Evolutionary conservation across 2,329 filamentous ascomycete genomes (phyloP).

Genomic region (Magnaporthiopsis rhizophila): DNA sequence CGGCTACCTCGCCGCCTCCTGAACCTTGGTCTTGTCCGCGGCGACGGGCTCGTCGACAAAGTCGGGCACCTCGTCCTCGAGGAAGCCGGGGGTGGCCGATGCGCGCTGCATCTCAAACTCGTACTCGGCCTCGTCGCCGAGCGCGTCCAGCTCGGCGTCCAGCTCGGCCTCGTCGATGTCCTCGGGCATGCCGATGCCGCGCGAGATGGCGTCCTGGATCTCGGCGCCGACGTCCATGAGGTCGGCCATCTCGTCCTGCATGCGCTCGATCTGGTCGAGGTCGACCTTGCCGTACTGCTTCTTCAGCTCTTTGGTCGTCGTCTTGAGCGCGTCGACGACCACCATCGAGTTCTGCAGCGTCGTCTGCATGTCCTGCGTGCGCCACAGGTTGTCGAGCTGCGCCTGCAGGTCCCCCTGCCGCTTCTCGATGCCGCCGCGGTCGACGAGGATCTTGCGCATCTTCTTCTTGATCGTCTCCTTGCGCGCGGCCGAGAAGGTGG

Average conservation of each 20-base stretch:
- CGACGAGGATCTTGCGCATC: constrained; percentile 86
- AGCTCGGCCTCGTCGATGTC: constrained; percentile 95
- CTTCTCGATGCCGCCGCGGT: constrained; percentile 86
- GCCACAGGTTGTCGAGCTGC: constrained; percentile 99
- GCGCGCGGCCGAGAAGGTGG: constrained; percentile 24
- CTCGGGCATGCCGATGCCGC: constrained; percentile 91
- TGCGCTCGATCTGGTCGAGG: constrained; percentile 90
- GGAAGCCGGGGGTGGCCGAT: constrained; percentile 67
- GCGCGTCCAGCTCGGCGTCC: constrained; percentile 89
- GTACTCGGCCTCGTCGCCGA: constrained; percentile 89
- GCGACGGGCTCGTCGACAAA: constrained; percentile 91
- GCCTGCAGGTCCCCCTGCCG: constrained; percentile 90
- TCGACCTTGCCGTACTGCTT: constrained; percentile 97
- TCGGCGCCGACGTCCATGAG: constrained; percentile 96
- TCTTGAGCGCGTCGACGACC: constrained; percentile 95
- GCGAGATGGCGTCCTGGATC: constrained; percentile 87
- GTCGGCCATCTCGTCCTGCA: constrained; percentile 99
- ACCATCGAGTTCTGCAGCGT: constrained; percentile 98
- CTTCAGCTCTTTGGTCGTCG: constrained; percentile 83
- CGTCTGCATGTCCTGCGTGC: constrained; percentile 96
- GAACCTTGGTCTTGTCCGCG: constrained; percentile 62
- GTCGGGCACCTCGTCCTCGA: constrained; percentile 82
- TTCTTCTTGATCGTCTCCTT: constrained; percentile 65
- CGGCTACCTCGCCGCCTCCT: constrained; percentile 60
- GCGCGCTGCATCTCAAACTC: constrained; percentile 55